Evolutionary conservation across 805 yeast species (phyloP).

Genomic region (Candida stauntonica): DNA sequence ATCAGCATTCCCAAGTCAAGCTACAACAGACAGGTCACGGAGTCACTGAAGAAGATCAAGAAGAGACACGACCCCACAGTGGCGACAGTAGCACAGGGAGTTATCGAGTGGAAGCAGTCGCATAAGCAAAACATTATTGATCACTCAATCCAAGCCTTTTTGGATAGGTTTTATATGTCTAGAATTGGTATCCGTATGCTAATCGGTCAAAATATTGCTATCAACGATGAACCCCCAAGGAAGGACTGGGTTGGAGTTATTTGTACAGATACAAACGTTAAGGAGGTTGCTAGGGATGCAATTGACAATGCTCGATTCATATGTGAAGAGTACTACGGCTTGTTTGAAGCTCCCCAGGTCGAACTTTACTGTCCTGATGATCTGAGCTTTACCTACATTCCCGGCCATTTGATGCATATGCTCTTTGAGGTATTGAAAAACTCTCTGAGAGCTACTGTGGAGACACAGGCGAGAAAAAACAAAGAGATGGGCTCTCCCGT

Average conservation of each 20-base stretch:
- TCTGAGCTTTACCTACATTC: conserved; percentile 84
- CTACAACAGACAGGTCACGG: conserved; percentile 65
- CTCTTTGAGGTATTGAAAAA: conserved; percentile 83
- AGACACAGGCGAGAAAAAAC: conserved; percentile 59
- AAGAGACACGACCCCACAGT: conserved; percentile 90
- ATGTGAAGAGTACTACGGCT: conserved; percentile 86
- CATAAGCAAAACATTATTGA: conserved; percentile 49
- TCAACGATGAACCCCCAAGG: conserved; percentile 60
- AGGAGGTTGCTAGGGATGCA: conserved; percentile 81
- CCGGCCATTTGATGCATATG: conserved; percentile 91
- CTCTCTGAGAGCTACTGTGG: conserved; percentile 85
- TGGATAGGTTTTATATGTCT: conserved; percentile 85
- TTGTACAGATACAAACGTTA: conserved; percentile 77
- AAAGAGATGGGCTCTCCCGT: conserved; percentile 30
- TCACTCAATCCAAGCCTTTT: conserved; percentile 69
- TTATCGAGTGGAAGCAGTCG: conserved; percentile 77
- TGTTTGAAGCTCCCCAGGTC: conserved; percentile 82
- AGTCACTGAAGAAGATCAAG: conserved; percentile 65
- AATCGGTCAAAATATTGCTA: conserved; percentile 90
- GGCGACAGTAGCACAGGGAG: conserved; percentile 88
- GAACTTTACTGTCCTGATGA: conserved; percentile 62
- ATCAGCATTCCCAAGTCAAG: conserved; percentile 64
- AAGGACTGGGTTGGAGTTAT: conserved; percentile 84
- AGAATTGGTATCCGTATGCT: conserved; percentile 91
- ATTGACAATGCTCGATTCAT: conserved; percentile 87